Evolutionary conservation across 1,284 basidiomycete species (phyloP).

Genomic region (Farysia itapuensis): DNA sequence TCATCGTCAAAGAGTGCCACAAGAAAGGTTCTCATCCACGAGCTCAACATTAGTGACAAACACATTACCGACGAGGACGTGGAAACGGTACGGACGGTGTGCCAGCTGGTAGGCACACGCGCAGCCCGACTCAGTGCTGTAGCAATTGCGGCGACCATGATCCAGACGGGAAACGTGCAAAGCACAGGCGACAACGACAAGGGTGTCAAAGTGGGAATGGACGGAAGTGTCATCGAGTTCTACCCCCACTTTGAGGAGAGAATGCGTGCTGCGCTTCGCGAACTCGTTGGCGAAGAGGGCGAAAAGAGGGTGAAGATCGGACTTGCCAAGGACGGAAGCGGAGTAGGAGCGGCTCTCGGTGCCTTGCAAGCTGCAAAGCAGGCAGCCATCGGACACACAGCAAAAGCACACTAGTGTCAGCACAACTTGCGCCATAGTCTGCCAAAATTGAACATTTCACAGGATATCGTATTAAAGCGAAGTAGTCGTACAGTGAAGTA

Average conservation of each 20-base stretch:
- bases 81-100: conserved; percentile 79
- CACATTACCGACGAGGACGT: conserved; percentile 63
- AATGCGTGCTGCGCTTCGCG: conserved; percentile 73
- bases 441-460: too few species aligned
- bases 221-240: conserved; percentile 75
- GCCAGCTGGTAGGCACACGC: conserved; percentile 74
- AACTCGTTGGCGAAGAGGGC: conserved; percentile 75
- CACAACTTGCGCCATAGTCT: too few species aligned
- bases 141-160: conserved; percentile 80
- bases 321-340: conserved; percentile 93
- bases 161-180: conserved; percentile 73
- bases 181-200: conserved; percentile 56
- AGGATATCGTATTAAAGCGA: too few species aligned
- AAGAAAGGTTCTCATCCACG: conserved; percentile 67
- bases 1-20: conserved; percentile 51
- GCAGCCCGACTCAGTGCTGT: conserved; percentile 81
- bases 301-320: conserved; percentile 81
- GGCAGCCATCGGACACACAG: conserved; percentile 22
- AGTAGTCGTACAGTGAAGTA: too few species aligned
- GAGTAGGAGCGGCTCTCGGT: conserved; percentile 96
- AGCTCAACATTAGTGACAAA: conserved; percentile 67
- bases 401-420: neutral
- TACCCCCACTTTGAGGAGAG: conserved; percentile 69
- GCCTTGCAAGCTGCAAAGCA: conserved; percentile 60
- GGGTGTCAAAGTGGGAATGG: conserved; percentile 42